Conservation (phyloP, 306 rosid species). For the Trifolium fragiferum region DNA sequence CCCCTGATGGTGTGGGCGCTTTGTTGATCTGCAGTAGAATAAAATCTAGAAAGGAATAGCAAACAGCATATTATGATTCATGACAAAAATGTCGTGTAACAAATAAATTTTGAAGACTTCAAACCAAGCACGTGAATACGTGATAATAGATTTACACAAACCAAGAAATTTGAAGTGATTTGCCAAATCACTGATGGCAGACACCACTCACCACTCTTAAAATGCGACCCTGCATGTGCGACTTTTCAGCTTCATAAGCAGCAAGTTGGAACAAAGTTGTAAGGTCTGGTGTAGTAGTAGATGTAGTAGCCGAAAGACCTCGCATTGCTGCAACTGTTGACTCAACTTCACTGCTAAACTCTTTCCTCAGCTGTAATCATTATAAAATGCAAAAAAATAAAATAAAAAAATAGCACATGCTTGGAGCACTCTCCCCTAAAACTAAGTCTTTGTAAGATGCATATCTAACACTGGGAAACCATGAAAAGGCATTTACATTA, state of each 20-base stretch:
- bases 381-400: constrained; percentile 6
- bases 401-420: constrained; percentile 3
- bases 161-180: constrained; percentile 5
- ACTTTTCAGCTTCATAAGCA: constrained; percentile 85
- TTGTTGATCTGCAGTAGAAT: constrained; percentile 84
- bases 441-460: not conserved
- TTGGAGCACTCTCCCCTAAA: constrained; percentile 15
- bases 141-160: constrained; percentile 10
- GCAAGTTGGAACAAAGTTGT: constrained; percentile 76
- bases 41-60: constrained; percentile 63
- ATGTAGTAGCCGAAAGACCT: constrained; percentile 58
- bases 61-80: constrained; percentile 41
- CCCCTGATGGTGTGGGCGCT: constrained; percentile 76
- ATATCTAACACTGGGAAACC: constrained; percentile 11
- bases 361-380: constrained; percentile 67
- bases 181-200: constrained; percentile 14
- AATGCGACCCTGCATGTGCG: constrained; percentile 68
- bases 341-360: constrained; percentile 77
- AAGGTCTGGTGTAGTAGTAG: constrained; percentile 76
- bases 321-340: constrained; percentile 65
- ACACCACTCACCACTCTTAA: constrained; percentile 65
- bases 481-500: not conserved
- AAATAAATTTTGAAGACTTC: not conserved
- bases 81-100: not conserved
- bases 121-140: not conserved